phyloP scores from a whole-genome alignment of 768 basidiomycete genomes.

The Auricularia auricula-judae region DNA sequence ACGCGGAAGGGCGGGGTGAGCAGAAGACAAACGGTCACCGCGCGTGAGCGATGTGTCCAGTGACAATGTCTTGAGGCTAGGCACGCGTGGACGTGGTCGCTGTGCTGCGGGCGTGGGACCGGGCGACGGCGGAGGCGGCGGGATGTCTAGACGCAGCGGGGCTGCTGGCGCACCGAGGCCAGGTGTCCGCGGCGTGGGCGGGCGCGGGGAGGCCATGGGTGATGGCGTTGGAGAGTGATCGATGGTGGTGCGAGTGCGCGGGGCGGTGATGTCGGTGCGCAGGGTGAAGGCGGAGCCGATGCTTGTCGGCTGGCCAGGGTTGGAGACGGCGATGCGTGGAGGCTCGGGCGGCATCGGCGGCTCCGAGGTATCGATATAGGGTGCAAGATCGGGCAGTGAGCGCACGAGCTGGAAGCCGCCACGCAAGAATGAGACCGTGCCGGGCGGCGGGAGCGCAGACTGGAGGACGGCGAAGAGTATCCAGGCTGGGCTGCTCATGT shows the following conservation, averaged over 20 bases:
- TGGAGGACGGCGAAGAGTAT: slow-evolving; percentile 52
- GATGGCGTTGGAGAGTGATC: background rate
- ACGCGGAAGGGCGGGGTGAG: slow-evolving; percentile 48
- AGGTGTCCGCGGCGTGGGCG: background rate
- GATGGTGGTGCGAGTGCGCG: background rate
- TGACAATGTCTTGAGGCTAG: slow-evolving; percentile 50
- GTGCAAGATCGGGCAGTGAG: slow-evolving; percentile 43
- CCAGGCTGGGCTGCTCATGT: slow-evolving; percentile 56
- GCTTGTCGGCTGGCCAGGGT: background rate
- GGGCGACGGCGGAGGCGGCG: background rate
- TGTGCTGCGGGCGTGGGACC: slow-evolving; percentile 13
- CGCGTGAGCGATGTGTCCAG: slow-evolving; percentile 40
- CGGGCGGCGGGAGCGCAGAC: slow-evolving; percentile 39
- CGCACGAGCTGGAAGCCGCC: slow-evolving; percentile 60
- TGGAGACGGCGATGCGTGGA: slow-evolving; percentile 1
- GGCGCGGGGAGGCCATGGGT: background rate
- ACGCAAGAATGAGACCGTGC: slow-evolving; percentile 54
- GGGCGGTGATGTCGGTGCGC: background rate
- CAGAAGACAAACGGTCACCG: slow-evolving; percentile 35
- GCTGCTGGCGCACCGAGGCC: background rate
- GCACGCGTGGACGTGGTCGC: slow-evolving; percentile 42
- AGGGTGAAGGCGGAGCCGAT: background rate
- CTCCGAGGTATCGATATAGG: slow-evolving; percentile 36
- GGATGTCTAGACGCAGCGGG: background rate
- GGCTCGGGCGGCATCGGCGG: slow-evolving; percentile 1